A percentile compares a stretch with the other conserved stretches of the same genome.
Evolutionary conservation across 192 early-diverging fungal species (phyloP).

Genomic region (Umbelopsis sp.): DNA sequence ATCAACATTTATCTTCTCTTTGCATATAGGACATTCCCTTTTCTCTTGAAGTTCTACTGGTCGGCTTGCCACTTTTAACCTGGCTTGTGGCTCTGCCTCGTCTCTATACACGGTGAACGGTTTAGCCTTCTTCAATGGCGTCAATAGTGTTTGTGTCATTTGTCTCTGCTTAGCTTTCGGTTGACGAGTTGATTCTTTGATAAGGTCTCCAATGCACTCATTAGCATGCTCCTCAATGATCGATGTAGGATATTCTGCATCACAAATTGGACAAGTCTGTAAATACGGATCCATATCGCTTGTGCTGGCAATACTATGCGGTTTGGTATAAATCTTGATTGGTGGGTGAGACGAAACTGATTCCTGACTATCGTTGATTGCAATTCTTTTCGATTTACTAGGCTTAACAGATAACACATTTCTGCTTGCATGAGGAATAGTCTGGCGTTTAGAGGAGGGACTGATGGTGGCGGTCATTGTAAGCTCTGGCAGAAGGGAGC

Average conservation of each 20-base stretch:
- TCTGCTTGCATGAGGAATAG: background rate
- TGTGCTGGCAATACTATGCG: background rate
- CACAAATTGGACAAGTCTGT: background rate
- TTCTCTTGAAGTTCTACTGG: background rate
- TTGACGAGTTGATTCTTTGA: background rate
- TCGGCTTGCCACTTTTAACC: background rate
- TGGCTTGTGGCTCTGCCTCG: background rate
- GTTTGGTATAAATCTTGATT: background rate
- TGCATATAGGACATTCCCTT: conserved; percentile 3
- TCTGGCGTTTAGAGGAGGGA: background rate
- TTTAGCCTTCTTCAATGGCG: background rate
- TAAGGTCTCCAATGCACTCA: background rate
- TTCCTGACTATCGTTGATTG: background rate
- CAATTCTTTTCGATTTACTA: background rate
- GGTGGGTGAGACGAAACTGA: background rate
- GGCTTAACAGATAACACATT: background rate
- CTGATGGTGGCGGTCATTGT: background rate
- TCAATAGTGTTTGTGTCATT: background rate
- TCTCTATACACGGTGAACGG: background rate
- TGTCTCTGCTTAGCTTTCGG: background rate
- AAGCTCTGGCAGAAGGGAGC: background rate
- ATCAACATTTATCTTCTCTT: background rate
- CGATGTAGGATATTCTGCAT: background rate
- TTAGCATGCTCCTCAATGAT: conserved; percentile 1
- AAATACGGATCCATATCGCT: background rate